Evolutionary conservation across 257 asterid genomes (phyloP).

Genomic region (Solanum sparsipilum): DNA sequence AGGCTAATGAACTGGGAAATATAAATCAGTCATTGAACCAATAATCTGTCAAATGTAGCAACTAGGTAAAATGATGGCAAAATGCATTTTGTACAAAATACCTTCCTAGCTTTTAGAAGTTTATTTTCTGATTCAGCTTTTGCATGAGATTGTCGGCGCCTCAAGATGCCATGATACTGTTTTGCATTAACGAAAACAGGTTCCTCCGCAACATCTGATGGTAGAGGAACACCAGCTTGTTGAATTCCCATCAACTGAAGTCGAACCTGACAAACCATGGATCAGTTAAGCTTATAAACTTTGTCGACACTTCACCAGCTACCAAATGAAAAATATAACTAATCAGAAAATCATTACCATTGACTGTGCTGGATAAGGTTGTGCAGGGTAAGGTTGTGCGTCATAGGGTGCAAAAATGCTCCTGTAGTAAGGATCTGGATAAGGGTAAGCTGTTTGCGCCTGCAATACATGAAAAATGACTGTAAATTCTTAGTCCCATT

Average conservation of each 20-base stretch:
- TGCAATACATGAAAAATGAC: conserved; percentile 15
- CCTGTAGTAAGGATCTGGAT: conserved; percentile 82
- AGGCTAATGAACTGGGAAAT: background rate
- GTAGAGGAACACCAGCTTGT: conserved; percentile 80
- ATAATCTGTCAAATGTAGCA: no score
- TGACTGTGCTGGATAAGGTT: conserved; percentile 71
- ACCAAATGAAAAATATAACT: background rate
- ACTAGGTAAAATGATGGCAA: no score
- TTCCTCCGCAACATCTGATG: conserved; percentile 74
- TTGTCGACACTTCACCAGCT: background rate
- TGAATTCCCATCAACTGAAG: conserved; percentile 89
- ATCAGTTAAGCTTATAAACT: no score
- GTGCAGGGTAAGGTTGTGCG: conserved; percentile 57
- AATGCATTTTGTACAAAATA: background rate
- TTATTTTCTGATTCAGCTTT: conserved; percentile 80
- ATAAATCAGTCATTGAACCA: background rate
- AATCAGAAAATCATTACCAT: conserved; percentile 35
- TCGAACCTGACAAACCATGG: conserved; percentile 41
- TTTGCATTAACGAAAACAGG: conserved; percentile 92
- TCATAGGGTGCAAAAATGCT: conserved; percentile 84
- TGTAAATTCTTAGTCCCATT: background rate
- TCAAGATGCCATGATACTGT: conserved; percentile 81
- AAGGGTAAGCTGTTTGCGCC: conserved; percentile 73
- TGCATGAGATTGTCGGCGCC: conserved; percentile 90
- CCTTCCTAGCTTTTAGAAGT: conserved; percentile 71